Percentiles rank a stretch among this genome's conserved stretches.
phyloP scores from a whole-genome alignment of 169 alveolate genomes.

The Cyclospora cayetanensis region DNA sequence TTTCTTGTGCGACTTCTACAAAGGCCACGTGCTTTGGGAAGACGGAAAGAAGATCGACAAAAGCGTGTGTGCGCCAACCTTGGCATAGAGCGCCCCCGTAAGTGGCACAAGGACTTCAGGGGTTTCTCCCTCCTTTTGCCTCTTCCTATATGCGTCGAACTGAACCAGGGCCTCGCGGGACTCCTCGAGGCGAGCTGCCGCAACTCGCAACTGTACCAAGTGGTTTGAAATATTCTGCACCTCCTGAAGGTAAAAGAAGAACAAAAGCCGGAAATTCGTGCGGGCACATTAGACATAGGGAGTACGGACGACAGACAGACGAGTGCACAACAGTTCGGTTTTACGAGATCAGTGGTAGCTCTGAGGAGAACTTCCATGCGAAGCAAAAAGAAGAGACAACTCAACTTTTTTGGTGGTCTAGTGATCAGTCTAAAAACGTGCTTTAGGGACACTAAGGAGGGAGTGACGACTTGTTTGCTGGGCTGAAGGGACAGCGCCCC shows the following conservation, averaged over 20 bases:
- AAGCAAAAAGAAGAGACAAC: not conserved
- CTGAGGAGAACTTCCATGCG: not conserved
- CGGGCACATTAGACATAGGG: too few relatives aligned
- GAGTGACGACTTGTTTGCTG: too few relatives aligned
- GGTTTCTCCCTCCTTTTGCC: conserved; percentile 36
- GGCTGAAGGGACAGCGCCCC: too few relatives aligned
- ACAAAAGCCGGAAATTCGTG: not conserved
- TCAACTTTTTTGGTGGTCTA: not conserved
- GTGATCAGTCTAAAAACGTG: too few relatives aligned
- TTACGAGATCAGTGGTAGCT: too few relatives aligned
- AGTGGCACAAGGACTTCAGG: conserved; percentile 71
- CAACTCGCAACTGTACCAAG: conserved; percentile 60
- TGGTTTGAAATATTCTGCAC: conserved; percentile 53
- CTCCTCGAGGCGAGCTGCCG: conserved; percentile 62
- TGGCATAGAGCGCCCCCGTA: conserved; percentile 67
- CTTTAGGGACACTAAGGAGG: too few relatives aligned
- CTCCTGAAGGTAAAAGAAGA: conserved; percentile 26
- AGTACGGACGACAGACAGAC: too few relatives aligned
- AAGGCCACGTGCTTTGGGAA: not conserved
- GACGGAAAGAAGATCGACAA: not conserved
- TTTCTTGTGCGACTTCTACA: not conserved
- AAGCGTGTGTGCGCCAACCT: conserved; percentile 6
- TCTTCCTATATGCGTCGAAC: conserved; percentile 36
- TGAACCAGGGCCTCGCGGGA: conserved; percentile 62
- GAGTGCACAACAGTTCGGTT: too few relatives aligned